Base-by-base conservation (phyloP, 2,329 filamentous ascomycete species). In the Calonectria montana region DNA sequence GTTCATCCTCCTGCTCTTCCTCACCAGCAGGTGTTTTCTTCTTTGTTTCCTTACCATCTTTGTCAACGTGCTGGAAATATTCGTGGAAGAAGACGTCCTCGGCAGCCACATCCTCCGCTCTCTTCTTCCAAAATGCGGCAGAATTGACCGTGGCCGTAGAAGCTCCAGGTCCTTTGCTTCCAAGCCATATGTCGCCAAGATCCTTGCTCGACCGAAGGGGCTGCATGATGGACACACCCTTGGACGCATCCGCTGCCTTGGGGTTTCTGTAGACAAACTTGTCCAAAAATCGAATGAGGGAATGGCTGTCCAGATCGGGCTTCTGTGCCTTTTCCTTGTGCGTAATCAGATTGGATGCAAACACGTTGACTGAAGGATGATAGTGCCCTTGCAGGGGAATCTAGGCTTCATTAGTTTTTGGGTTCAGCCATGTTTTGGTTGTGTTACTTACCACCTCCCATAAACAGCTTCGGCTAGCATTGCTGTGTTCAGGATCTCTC, bases 81-180 rank as follows among this genome's bases (percentile, higher is more conserved):
- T 95, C 92, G 83, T 99, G 97, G 90, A 99, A 99, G 90, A 99
- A 99, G 45, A 95, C 94, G 81, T 99, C 97, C 76, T 99, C 96
- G 0, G 92, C 94, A 3, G 94, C 92, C 53, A 99, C 93, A 66
- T 98, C 92, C 74, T 95, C 92, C n/a, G 90, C 88, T 85, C 95
- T 96, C 90, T 94, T 95, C 79, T 92, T 93, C 94, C 95, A 98
- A 88, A 99, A 99, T 3, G 91, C 87, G 74, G 97, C 94, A 1
- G 93, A 93, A 84, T 99, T 99, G 83, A 99, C 88, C 7, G 85
- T 82, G 10, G 82, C 77, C 65, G 82, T 77, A 69, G 82, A 73
- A 57, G 81, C 78, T 18, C 82, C 83, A 18, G 84, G 77, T 37
- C 82, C 81, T 74, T 87, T 91, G 81, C 86, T 90, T 61, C 87